Evolutionary conservation across 352 stramenopile genomes (phyloP).

Genomic region (Detonula confervacea): DNA sequence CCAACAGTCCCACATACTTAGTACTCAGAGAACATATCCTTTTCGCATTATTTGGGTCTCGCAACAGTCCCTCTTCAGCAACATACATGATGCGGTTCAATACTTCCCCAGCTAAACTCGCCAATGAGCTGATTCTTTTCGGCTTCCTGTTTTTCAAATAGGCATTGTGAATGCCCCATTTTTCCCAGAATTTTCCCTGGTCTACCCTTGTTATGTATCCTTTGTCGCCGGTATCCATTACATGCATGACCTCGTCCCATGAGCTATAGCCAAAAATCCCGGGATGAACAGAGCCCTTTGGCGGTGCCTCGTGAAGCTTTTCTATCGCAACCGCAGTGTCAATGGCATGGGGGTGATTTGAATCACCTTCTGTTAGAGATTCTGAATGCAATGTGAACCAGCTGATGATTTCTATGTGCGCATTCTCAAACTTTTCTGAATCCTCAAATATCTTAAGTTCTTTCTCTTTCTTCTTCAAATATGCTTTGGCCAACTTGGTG

Average conservation of each 20-base stretch:
- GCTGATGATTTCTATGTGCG: not conserved
- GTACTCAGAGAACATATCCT: not conserved
- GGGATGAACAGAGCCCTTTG: not conserved
- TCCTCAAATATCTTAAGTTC: not conserved
- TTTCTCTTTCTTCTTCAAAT: constrained; percentile 1
- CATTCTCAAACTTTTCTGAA: constrained; percentile 4
- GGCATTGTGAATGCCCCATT: constrained; percentile 4
- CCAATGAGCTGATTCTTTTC: not conserved
- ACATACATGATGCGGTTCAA: not conserved
- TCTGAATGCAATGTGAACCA: too few relatives aligned
- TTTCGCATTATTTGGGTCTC: not conserved
- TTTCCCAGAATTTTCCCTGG: constrained; percentile 1
- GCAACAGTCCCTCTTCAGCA: constrained; percentile 11
- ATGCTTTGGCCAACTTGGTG: not conserved
- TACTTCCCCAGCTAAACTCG: not conserved
- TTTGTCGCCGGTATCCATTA: not conserved
- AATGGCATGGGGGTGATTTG: not conserved
- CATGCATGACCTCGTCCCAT: constrained; percentile 1
- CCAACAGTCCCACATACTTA: constrained; percentile 10
- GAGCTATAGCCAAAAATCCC: not conserved
- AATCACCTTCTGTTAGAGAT: too few relatives aligned
- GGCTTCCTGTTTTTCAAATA: constrained; percentile 12
- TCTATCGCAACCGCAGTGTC: not conserved
- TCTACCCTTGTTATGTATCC: constrained; percentile 4
- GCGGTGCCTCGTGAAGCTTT: not conserved